phyloP scores from a whole-genome alignment of 2,329 filamentous ascomycete genomes.

The Rugonectria rugulosa region DNA sequence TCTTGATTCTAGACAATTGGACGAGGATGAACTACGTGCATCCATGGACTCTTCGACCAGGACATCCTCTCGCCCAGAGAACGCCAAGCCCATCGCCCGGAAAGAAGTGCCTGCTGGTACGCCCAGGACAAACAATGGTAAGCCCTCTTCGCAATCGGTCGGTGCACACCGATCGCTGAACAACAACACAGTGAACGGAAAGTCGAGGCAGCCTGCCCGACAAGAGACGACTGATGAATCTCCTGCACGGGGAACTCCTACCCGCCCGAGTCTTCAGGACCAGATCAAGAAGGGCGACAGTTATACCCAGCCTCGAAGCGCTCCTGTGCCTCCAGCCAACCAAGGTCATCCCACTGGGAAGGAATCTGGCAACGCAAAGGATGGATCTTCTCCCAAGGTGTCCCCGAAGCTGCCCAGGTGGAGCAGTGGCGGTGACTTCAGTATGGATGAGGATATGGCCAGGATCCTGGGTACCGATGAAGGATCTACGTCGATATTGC shows the following conservation, averaged over 20 bases:
- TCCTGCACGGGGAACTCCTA: conserved; percentile 32
- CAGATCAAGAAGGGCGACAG: conserved; percentile 51
- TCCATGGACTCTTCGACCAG: conserved; percentile 53
- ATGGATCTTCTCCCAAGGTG: conserved; percentile 54
- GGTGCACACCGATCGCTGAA: conserved; percentile 19
- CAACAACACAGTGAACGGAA: conserved; percentile 38
- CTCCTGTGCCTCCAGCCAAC: conserved; percentile 58
- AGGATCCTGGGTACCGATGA: conserved; percentile 84
- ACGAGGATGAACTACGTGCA: conserved; percentile 58
- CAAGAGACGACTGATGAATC: conserved; percentile 35
- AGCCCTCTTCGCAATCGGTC: conserved; percentile 28
- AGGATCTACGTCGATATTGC: conserved; percentile 79
- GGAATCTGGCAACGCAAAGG: conserved; percentile 56
- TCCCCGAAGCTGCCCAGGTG: conserved; percentile 76
- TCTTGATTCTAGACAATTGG: conserved; percentile 64
- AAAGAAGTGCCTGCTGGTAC: conserved; percentile 66
- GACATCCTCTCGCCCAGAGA: conserved; percentile 49
- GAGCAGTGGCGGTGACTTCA: conserved; percentile 86
- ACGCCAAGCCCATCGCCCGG: conserved; percentile 62
- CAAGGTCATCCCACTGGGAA: conserved; percentile 49
- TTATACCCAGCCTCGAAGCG: conserved; percentile 66
- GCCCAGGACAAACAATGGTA: conserved; percentile 51
- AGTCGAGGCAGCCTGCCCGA: conserved; percentile 29
- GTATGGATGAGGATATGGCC: conserved; percentile 94
- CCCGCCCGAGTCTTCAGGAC: conserved; percentile 33